A percentile compares a stretch with the other conserved stretches of the same genome.
Conservation (phyloP, 2,329 filamentous ascomycete genomes). For the Metarhizium album region DNA sequence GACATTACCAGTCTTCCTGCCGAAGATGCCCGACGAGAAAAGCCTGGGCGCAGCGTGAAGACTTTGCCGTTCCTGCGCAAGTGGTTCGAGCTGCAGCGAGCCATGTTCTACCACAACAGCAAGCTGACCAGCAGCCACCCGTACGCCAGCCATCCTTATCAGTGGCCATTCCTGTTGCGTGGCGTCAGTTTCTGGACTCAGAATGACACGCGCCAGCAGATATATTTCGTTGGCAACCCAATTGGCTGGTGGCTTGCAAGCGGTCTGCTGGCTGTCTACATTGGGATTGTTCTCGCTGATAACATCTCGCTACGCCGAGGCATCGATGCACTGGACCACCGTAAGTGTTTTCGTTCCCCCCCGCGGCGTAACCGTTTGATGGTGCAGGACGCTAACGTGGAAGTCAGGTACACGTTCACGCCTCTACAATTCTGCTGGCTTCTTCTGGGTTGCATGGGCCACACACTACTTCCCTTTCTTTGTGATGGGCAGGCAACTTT, state of each 20-base stretch:
- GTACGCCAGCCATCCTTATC: slow-evolving; percentile 87
- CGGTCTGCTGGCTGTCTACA: slow-evolving; percentile 85
- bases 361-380: background rate
- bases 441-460: slow-evolving; percentile 97
- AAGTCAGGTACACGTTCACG: slow-evolving; percentile 70
- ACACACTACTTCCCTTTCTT: slow-evolving; percentile 97
- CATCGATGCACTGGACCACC: slow-evolving; percentile 82
- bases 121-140: slow-evolving; percentile 94
- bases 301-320: slow-evolving; percentile 89
- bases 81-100: slow-evolving; percentile 91
- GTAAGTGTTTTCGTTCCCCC: slow-evolving; percentile 45
- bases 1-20: slow-evolving; percentile 70
- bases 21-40: slow-evolving; percentile 63
- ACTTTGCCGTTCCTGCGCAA: slow-evolving; percentile 80
- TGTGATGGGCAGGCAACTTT: slow-evolving; percentile 95
- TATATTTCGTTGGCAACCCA: slow-evolving; percentile 97
- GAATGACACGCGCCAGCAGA: slow-evolving; percentile 87
- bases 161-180: slow-evolving; percentile 94
- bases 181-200: slow-evolving; percentile 99
- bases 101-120: slow-evolving; percentile 99
- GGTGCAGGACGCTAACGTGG: slow-evolving; percentile 18
- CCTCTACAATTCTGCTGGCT: slow-evolving; percentile 95
- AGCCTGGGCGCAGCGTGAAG: slow-evolving; percentile 71
- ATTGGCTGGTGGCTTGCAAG: slow-evolving; percentile 96
- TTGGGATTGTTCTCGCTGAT: slow-evolving; percentile 82